phyloP scores from a whole-genome alignment of 2,329 filamentous ascomycete genomes.

The Ophidiomyces ophidiicola region DNA sequence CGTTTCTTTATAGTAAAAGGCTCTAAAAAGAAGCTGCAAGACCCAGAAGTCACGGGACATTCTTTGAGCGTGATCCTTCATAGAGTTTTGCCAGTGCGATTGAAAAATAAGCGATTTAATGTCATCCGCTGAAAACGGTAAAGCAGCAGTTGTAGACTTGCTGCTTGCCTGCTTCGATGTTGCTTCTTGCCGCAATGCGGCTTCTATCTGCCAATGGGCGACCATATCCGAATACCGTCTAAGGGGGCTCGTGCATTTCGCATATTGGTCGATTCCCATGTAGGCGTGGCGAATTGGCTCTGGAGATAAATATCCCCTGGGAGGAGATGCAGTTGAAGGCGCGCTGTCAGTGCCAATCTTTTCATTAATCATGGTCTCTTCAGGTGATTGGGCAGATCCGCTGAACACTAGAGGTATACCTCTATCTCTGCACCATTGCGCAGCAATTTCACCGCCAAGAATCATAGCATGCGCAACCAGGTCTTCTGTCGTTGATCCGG shows the following conservation, averaged over 20 bases:
- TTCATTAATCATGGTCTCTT: slow-evolving; percentile 13
- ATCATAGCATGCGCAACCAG: slow-evolving; percentile 43
- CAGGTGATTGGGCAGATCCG: slow-evolving; percentile 27
- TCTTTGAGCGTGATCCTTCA: slow-evolving; percentile 30
- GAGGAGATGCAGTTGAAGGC: slow-evolving; percentile 16
- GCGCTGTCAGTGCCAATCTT: slow-evolving; percentile 24
- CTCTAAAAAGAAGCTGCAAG: slow-evolving; percentile 44
- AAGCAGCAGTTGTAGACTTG: slow-evolving; percentile 22
- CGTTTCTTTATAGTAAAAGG: slow-evolving; percentile 44
- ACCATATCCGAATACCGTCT: slow-evolving; percentile 50
- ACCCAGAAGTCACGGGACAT: slow-evolving; percentile 39
- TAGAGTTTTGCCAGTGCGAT: slow-evolving; percentile 31
- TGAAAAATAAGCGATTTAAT: slow-evolving; percentile 40
- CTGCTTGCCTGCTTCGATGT: slow-evolving; percentile 34
- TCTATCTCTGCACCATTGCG: slow-evolving; percentile 41
- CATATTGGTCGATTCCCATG: slow-evolving; percentile 43
- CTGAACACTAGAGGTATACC: slow-evolving; percentile 41
- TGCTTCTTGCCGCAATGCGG: slow-evolving; percentile 46
- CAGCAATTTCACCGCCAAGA: slow-evolving; percentile 42
- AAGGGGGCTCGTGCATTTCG: slow-evolving; percentile 49
- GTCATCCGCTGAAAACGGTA: slow-evolving; percentile 40
- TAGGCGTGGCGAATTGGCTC: slow-evolving; percentile 39
- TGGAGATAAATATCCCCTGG: slow-evolving; percentile 34
- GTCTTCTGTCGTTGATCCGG: slow-evolving; percentile 29
- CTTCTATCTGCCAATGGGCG: slow-evolving; percentile 53